Base-by-base conservation (phyloP, 2,329 filamentous ascomycete species). In the Penicillium sp. region DNA sequence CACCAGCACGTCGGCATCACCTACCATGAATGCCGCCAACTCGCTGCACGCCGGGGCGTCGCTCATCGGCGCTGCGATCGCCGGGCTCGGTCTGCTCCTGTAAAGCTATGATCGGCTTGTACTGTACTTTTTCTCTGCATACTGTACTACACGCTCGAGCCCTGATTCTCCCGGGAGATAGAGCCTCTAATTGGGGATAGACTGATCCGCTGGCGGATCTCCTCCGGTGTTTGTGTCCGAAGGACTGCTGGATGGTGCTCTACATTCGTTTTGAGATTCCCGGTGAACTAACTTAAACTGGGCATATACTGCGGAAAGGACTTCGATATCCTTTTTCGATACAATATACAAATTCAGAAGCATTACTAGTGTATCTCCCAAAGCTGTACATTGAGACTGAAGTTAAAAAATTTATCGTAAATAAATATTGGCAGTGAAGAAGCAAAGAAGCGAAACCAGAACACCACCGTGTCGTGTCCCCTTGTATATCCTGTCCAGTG, bases 271-370 rank as follows among this genome's bases (percentile, higher is more conserved):
- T 16, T 6, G 16, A 18, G 2, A 20, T 24, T 28, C 5, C 4
- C 14, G n/a, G 35, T 35, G 33, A 39, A 18, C 8, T 30, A 39
- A 18, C 8, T 30, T 43, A 51, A 33, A 53, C 24, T 44, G 48
- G 35, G 41, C 27, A 54, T 42, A 42, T 42, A 44, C 18, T 27
- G 18, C 52, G 49, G 45, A 53, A 54, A 54, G 59, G 59, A 59
- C 56, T 62, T 61, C 51, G 53, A 53, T 54, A 59, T 61, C 59
- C 54, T 51, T 42, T 43, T 46, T 48, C 36, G 45, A 20, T 16
- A 48, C 25, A 20, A 47, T 13, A 33, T 33, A 47, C 6, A 38
- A 13, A 44, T 20, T 24, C 25, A 33, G 16, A 35, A 35, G 33
- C 33, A 36, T 36, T 20, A 20, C 6, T 18, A 10, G 16, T n/a